Conservation (phyloP, 2,329 filamentous ascomycete genomes). For the Furcasterigmium sp. region DNA sequence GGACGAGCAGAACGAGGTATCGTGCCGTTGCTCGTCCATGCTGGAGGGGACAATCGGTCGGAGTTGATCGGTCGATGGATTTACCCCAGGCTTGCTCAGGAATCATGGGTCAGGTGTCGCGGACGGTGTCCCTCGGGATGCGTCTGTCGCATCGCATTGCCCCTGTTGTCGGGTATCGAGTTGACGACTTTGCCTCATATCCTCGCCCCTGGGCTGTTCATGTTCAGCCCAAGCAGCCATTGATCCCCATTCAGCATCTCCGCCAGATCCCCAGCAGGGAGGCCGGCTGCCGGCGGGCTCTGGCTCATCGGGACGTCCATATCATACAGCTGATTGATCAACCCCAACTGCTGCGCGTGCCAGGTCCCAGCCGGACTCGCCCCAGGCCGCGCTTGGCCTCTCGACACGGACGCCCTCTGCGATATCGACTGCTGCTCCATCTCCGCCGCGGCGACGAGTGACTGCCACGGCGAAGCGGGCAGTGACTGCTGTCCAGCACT, state of each 20-base stretch:
- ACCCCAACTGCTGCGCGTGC: neutral
- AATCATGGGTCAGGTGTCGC: too few species aligned
- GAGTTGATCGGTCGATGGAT: neutral
- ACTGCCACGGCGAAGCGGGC: neutral
- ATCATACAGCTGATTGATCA: neutral
- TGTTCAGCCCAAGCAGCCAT: neutral
- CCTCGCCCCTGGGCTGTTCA: neutral
- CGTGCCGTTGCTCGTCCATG: too few species aligned
- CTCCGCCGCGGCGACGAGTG: slow-evolving; percentile 1
- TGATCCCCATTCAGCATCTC: neutral
- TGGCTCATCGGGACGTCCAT: neutral
- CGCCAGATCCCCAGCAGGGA: neutral
- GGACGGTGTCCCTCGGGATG: too few species aligned
- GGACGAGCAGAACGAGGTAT: too few species aligned
- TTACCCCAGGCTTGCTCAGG: neutral
- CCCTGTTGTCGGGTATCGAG: too few species aligned
- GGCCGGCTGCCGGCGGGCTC: neutral
- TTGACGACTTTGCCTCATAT: neutral
- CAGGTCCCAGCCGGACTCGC: neutral
- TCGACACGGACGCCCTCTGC: too few species aligned
- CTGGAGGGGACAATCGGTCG: neutral
- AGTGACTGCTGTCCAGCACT: too few species aligned
- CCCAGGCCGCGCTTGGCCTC: neutral
- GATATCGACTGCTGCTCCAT: neutral
- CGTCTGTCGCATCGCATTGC: too few species aligned